Percentiles rank a stretch among this genome's conserved stretches.
Evolutionary conservation across 768 basidiomycete species (phyloP).

Genomic region (Sporobolomyces phaffii): DNA sequence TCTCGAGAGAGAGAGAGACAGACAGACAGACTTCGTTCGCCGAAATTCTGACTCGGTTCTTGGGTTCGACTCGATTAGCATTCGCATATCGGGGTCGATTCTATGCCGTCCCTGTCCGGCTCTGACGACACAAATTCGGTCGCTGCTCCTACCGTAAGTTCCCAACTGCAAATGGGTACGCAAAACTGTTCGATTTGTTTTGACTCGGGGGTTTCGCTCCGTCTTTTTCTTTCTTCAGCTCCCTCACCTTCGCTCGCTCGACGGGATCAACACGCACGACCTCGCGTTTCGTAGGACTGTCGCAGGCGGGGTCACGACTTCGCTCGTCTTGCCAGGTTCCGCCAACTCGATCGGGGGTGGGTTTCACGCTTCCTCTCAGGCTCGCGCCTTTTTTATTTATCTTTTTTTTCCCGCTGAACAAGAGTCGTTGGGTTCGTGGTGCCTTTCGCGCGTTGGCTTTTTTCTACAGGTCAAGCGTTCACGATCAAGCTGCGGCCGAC

Average conservation of each 20-base stretch:
- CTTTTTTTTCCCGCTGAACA: too few species aligned
- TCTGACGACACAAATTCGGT: slow-evolving; percentile 59
- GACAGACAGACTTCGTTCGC: too few species aligned
- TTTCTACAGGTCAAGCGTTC: slow-evolving; percentile 77
- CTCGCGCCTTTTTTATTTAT: too few species aligned
- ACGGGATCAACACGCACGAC: slow-evolving; percentile 82
- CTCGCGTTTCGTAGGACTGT: slow-evolving; percentile 65
- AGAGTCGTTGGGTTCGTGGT: too few species aligned
- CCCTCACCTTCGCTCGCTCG: slow-evolving; percentile 69
- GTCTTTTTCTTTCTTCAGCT: slow-evolving; percentile 33
- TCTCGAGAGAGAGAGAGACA: not conserved
- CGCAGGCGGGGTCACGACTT: slow-evolving; percentile 81
- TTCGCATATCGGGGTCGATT: slow-evolving; percentile 70
- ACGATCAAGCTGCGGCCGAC: slow-evolving; percentile 70
- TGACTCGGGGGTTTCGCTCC: too few species aligned
- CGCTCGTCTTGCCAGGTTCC: slow-evolving; percentile 71
- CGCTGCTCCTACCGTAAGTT: not conserved
- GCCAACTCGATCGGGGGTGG: slow-evolving; percentile 19
- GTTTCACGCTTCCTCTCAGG: too few species aligned
- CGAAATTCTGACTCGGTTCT: not conserved
- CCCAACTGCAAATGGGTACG: too few species aligned
- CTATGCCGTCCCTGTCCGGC: slow-evolving; percentile 55
- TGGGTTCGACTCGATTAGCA: slow-evolving; percentile 52
- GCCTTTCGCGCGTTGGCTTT: too few species aligned
- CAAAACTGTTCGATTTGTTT: too few species aligned